Evolutionary conservation across 1,139 yeast species (phyloP), one percentile per base, ranked within the genome.

Genomic region (Saccharomyces pastorianus): DNA sequence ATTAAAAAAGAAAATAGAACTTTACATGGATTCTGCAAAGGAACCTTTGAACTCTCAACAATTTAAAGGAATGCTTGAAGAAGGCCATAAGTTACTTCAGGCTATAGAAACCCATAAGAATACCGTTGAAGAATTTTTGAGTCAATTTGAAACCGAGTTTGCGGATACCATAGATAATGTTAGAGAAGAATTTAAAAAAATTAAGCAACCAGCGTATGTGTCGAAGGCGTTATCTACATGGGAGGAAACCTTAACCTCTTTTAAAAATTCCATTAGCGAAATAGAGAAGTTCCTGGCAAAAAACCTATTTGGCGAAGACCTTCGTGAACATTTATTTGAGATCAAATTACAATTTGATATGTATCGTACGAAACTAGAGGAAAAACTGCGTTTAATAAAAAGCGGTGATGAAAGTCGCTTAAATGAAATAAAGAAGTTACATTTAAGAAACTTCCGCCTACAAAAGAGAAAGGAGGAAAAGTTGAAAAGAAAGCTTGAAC

Each of bases 31-130:
- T 4, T 65, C 73, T 17, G 59, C 71, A 1, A 67, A 68, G 28
- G 69, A 70, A 11, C 73, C 76, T 7, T 59, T 77, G 31, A 73
- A 72, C 46, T 49, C 54, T 1, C 61, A 63, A 3, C 74, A 70
- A 49, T 75, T 84, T 61, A 65, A 66, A 27, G 69, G 65, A 17
- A 61, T 83, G 48, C 42, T 61, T 13, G 54, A 58, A n/a, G 57
- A 55, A 28, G 63, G 65, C 13, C 52, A 54, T 7, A 47, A 46
- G 8, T 34, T 61, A 3, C 46, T 58, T 7, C 27, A 55, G 20
- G 49, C 51, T 25, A 32, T 58, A 26, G 48, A 49, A 13, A 44
- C 48, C 3, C 46, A 56, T 32, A 53, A 58, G 20, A 51, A 51
- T 1, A 28, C 34, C 2, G 52, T 54, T 17, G 51, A 55, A 31